Base-by-base conservation (phyloP, 176 grass and related monocot species). In the Thinopyrum elongatum region DNA sequence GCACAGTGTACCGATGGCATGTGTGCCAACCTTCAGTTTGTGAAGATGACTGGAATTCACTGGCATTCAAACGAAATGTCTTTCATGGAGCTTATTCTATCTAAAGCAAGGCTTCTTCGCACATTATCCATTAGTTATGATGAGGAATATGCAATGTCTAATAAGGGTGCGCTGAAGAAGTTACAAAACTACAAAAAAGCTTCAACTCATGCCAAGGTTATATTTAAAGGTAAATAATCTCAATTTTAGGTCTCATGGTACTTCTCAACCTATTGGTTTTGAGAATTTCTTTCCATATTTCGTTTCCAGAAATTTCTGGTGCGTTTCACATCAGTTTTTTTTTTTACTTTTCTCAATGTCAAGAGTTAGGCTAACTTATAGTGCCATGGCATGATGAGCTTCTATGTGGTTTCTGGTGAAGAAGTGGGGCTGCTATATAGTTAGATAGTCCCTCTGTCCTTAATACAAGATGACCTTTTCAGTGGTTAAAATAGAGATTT, bases 51-150 rank as follows among this genome's bases (percentile, higher is more conserved):
- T 3, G 60, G 46, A 33, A 25, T 77, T 66, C 53, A 10, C n/a
- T 82, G 61, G 23, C 42, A 29, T 7, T 36, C 42, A 69, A 87
- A 87, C 42, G 86, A 87, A 44, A 76, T 77, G 71, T 58, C 44
- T 60, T 86, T 86, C 70, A 86, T 86, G 21, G 55, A 86, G 65
- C 76, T 80, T 14, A 46, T 79, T 61, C 76, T 86, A 0, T 86
- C 65, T 39, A 86, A 86, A 80, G 65, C 84, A 62, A 80, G 53
- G 27, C 49, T 70, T 44, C 84, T 87, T 77, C 86, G 49, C 26
- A 59, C 46, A 33, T 68, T 87, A 68, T 59, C 33, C 14, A 61
- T 86, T 33, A 72, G 26, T 25, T 25, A 17, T 61, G 23, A 53
- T 70, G 49, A 14, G 19, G 1, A 30, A 44, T 76, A n/a, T 12